Conservation (phyloP, 257 asterid genomes). For the Nicotiana obtusifolia region DNA sequence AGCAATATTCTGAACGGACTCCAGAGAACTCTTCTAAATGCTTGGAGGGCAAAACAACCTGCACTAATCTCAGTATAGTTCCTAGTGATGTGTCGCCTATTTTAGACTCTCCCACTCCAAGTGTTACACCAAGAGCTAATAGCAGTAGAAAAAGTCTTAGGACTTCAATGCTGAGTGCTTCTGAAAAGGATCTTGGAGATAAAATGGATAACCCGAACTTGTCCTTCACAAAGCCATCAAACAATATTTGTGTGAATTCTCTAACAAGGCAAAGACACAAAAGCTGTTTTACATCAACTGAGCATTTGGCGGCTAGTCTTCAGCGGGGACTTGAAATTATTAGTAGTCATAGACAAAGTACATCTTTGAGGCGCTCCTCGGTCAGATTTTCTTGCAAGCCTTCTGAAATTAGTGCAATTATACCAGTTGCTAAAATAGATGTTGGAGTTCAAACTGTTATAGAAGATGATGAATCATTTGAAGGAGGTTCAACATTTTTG, state of each 20-base stretch:
- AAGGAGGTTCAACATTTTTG: slow-evolving; percentile 26
- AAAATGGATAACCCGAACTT: slow-evolving; percentile 26
- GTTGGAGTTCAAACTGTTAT: slow-evolving; percentile 72
- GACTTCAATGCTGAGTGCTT: slow-evolving; percentile 49
- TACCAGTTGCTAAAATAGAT: slow-evolving; percentile 69
- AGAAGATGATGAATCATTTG: slow-evolving; percentile 29
- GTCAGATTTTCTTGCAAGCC: slow-evolving; percentile 70
- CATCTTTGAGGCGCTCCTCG: slow-evolving; percentile 68
- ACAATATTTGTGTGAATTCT: slow-evolving; percentile 40
- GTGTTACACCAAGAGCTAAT: slow-evolving; percentile 68
- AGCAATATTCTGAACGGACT: slow-evolving; percentile 15
- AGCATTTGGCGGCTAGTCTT: slow-evolving; percentile 77
- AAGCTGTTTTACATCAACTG: slow-evolving; percentile 59
- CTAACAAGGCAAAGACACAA: slow-evolving; percentile 35
- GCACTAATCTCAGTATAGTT: slow-evolving; percentile 28
- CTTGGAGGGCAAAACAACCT: slow-evolving; percentile 28
- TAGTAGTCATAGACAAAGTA: slow-evolving; percentile 48
- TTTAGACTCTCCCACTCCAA: slow-evolving; percentile 71
- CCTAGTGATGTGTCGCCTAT: slow-evolving; percentile 23
- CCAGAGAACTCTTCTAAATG: slow-evolving; percentile 36
- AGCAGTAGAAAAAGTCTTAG: slow-evolving; percentile 70
- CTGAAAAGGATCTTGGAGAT: slow-evolving; percentile 28
- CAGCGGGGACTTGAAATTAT: slow-evolving; percentile 83
- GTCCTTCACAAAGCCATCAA: slow-evolving; percentile 48
- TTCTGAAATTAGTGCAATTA: slow-evolving; percentile 42